phyloP scores from a whole-genome alignment of 352 stramenopile species.

The Phytophthora pini region DNA sequence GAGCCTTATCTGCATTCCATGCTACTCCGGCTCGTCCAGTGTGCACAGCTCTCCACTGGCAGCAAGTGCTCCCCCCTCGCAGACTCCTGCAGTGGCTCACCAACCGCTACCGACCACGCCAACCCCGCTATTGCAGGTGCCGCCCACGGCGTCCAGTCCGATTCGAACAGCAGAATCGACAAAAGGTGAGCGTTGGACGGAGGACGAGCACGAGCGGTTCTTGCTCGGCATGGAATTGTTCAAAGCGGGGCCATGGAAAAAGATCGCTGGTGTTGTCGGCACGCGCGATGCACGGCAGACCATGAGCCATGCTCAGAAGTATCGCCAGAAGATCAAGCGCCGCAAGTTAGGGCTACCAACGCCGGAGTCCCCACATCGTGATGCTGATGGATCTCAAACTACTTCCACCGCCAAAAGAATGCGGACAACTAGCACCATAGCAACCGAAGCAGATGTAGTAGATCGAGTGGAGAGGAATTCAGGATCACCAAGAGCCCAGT shows the following conservation, averaged over 20 bases:
- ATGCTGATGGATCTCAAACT: background rate
- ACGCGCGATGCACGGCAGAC: slow-evolving; percentile 57
- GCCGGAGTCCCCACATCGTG: background rate
- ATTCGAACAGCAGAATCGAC: slow-evolving; percentile 18
- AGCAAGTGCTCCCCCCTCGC: background rate
- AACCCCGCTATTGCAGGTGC: background rate
- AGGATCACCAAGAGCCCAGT: slow-evolving; percentile 25
- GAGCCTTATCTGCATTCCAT: slow-evolving; percentile 40
- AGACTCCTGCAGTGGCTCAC: background rate
- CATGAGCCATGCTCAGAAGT: slow-evolving; percentile 70
- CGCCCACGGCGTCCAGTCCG: background rate
- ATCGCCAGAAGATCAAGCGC: slow-evolving; percentile 58
- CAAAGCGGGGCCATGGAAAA: slow-evolving; percentile 52
- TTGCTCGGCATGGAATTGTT: slow-evolving; percentile 54
- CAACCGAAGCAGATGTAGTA: slow-evolving; percentile 10
- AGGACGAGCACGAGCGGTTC: slow-evolving; percentile 61
- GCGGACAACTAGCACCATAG: slow-evolving; percentile 7
- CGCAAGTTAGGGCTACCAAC: slow-evolving; percentile 27
- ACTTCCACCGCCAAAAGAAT: slow-evolving; percentile 26
- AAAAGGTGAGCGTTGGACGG: slow-evolving; percentile 46
- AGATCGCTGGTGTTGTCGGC: slow-evolving; percentile 51
- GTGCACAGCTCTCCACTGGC: slow-evolving; percentile 2
- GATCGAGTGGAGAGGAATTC: slow-evolving; percentile 11
- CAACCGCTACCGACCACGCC: background rate
- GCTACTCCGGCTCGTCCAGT: slow-evolving; percentile 5